Evolutionary conservation across 768 basidiomycete species (phyloP), one percentile per base, ranked within the genome.

Genomic region (Hortiboletus flavorubellus): DNA sequence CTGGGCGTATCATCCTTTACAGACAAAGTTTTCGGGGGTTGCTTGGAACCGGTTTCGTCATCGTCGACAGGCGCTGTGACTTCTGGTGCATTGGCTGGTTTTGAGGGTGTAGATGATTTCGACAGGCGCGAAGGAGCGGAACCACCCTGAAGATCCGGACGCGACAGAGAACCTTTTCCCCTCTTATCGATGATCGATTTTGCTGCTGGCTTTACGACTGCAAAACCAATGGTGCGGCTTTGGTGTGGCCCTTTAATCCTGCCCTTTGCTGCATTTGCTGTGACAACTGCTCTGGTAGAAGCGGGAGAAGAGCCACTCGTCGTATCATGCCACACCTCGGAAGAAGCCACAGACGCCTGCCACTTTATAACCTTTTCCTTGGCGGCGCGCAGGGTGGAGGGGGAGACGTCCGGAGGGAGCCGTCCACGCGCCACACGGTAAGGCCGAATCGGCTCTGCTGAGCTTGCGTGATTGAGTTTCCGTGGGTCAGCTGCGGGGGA

Each of bases 191-290:
- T 37, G 18, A 61, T 47, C 15, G 46, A 63, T 42, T 61, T 58
- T 30, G 63, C 70, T 26, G 59, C 47, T 6, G 72, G 70, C 54
- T 82, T 82, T 41, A 75, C 68, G 21, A 80, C 80, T 8, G 72
- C 65, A 53, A 82, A 82, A 3, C 68, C 70, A 18, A 81, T 68
- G 1, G 78, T 68, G 21, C 56, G 55, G 14, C 40, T 59, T 15
- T 59, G 61, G 46, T 67, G 62, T 21, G 35, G 51, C 23, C 12
- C 42, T 40, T 51, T 40, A 29, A 65, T 49, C 35, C 64, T 66
- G 30, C 65, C 55, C 52, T 70, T 64, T 61, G 30, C 30, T 12
- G 35, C 12, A 0, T 30, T 9, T n/a, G 18, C 16, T 12, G 23
- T 40, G 34, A 46, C 45, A 26, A 45, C 55, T 42, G 56, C 45